Conservation (phyloP, 148 eudicot species). For the Pharnaceum exiguum region DNA sequence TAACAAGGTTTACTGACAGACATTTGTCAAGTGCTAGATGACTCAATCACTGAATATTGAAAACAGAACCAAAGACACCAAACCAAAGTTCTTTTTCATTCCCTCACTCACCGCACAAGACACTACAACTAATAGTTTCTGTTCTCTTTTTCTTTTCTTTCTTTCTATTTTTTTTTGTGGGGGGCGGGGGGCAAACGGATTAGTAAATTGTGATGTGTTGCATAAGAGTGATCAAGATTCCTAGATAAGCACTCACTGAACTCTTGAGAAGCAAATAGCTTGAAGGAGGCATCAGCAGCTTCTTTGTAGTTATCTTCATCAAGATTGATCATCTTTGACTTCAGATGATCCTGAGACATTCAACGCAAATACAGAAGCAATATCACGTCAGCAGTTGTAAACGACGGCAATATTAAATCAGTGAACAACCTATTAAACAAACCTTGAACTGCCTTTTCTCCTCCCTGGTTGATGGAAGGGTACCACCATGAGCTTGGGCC, state of each 20-base stretch:
- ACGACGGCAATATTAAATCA: neutral
- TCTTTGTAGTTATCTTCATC: conserved; percentile 98
- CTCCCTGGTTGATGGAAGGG: conserved; percentile 81
- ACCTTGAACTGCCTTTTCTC: conserved; percentile 93
- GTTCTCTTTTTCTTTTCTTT: too few relatives aligned
- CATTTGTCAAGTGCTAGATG: too few relatives aligned
- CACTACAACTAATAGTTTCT: too few relatives aligned
- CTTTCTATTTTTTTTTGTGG: too few relatives aligned
- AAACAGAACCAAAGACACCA: too few relatives aligned
- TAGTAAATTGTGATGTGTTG: neutral
- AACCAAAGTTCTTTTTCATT: too few relatives aligned
- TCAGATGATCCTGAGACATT: conserved; percentile 61
- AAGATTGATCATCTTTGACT: conserved; percentile 55
- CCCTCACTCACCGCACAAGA: too few relatives aligned
- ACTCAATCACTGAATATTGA: too few relatives aligned
- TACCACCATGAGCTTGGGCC: conserved; percentile 75
- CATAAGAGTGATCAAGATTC: neutral
- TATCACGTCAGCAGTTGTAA: conserved; percentile 2
- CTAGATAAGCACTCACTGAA: conserved; percentile 52
- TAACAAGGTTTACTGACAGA: too few relatives aligned
- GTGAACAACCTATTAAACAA: conserved; percentile 9
- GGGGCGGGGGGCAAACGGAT: neutral
- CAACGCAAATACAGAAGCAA: conserved; percentile 20
- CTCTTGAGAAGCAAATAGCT: conserved; percentile 84
- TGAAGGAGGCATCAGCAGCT: conserved; percentile 86